A percentile compares a stretch with the other conserved stretches of the same genome.
These are phyloP conservation scores for Fusarium nematophilum DNA, from an alignment of 2,329 filamentous ascomycete genomes.

Conservation along the genomic window DNA sequence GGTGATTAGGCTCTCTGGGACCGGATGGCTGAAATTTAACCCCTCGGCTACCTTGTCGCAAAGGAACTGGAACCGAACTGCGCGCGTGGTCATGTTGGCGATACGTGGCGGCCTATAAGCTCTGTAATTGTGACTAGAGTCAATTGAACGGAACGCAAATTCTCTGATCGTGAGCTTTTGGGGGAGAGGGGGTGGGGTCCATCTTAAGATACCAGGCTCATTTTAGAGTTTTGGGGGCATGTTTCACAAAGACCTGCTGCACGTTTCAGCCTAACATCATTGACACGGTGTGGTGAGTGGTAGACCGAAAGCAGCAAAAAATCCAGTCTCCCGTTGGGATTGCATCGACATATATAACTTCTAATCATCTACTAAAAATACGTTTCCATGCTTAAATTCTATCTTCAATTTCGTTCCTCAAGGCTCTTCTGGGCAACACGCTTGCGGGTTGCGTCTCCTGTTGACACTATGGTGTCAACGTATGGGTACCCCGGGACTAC, in stretches of 20 bases:
- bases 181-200: too few relatives aligned
- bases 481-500: too few relatives aligned
- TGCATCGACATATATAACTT: too few relatives aligned
- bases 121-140: neutral
- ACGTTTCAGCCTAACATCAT: neutral
- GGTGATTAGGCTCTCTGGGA: slow-evolving; percentile 6
- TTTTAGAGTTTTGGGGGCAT: slow-evolving; percentile 1
- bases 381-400: neutral
- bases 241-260: neutral
- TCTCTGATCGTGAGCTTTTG: neutral
- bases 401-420: slow-evolving; percentile 2
- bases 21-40: neutral
- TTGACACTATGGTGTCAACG: too few relatives aligned
- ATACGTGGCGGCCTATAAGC: neutral
- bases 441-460: too few relatives aligned
- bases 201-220: neutral
- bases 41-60: slow-evolving; percentile 1
- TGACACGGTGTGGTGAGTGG: too few relatives aligned
- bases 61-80: slow-evolving; percentile 6
- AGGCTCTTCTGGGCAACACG: neutral
- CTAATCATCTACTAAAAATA: too few relatives aligned
- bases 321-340: too few relatives aligned
- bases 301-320: too few relatives aligned
- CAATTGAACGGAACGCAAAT: slow-evolving; percentile 1
- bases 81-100: neutral